These are phyloP conservation scores for Astrothelium subdiscretum DNA, from an alignment of 495 filamentous ascomycete species.

Conservation along the genomic window DNA sequence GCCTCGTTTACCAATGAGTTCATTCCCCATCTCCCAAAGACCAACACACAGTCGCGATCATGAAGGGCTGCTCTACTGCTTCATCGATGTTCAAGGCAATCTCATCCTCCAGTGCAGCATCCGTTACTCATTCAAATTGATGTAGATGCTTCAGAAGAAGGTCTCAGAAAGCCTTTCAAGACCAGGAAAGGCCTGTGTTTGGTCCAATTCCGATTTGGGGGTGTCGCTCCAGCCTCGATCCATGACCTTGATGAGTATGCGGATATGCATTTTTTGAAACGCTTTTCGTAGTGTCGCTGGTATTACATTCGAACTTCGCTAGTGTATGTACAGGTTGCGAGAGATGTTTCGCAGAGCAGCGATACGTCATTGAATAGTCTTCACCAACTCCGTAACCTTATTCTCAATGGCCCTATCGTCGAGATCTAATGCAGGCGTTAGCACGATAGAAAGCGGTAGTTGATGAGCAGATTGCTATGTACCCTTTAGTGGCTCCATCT, in stretches of 20 bases:
- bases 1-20: no score
- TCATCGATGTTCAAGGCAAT: neutral
- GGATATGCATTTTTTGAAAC: no score
- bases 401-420: constrained; percentile 89
- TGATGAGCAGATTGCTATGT: constrained; percentile 6
- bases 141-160: neutral
- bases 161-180: neutral
- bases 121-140: neutral
- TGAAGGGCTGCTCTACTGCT: neutral
- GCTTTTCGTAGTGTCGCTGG: neutral
- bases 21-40: no score
- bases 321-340: neutral
- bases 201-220: neutral
- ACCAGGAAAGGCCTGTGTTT: neutral
- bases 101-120: neutral
- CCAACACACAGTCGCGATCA: neutral
- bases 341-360: neutral
- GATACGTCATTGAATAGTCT: constrained; percentile 30
- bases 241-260: neutral
- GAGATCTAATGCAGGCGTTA: constrained; percentile 46
- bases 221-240: neutral
- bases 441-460: neutral
- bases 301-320: neutral
- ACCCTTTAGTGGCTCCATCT: constrained; percentile 72
- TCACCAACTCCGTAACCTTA: constrained; percentile 70